Percentiles rank a stretch among this genome's conserved stretches.
phyloP scores from a whole-genome alignment of 2,329 filamentous ascomycete genomes.

The Colletotrichum noveboracense region DNA sequence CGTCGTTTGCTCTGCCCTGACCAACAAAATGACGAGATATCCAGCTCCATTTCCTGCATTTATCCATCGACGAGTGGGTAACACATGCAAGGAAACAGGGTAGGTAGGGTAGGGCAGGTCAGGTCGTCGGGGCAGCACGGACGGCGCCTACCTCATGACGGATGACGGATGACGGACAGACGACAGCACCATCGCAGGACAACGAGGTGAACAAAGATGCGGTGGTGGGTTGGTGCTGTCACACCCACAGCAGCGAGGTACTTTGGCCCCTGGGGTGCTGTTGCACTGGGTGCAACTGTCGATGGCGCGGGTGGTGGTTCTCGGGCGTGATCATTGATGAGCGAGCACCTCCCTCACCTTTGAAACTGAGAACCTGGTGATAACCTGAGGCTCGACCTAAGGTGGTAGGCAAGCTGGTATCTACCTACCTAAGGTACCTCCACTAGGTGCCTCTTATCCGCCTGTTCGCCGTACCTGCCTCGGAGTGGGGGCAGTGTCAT shows the following conservation, averaged over 20 bases:
- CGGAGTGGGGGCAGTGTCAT: not conserved
- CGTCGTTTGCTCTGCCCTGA: not conserved
- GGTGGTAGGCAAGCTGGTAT: not conserved
- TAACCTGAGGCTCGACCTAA: not conserved
- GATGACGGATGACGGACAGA: not conserved
- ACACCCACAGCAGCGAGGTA: not conserved
- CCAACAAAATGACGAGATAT: constrained; percentile 15
- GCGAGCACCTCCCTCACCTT: not conserved
- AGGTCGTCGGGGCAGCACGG: not conserved
- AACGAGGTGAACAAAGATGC: not conserved
- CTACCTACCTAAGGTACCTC: not conserved
- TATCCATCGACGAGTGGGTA: constrained; percentile 4
- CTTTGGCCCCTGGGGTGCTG: not conserved
- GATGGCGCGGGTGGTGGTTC: not conserved
- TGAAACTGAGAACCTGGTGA: not conserved
- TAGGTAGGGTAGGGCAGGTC: not conserved
- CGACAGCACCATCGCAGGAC: not conserved
- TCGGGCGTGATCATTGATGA: not conserved
- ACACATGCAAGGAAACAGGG: not conserved
- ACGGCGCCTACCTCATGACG: not conserved
- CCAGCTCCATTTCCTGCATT: not conserved
- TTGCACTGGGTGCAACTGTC: not conserved
- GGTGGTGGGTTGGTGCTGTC: not conserved
- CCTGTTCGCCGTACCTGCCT: not conserved
- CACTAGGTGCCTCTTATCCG: not conserved